Base-by-base conservation (phyloP, 2,329 filamentous ascomycete genomes). In the Huntiella savannae region DNA sequence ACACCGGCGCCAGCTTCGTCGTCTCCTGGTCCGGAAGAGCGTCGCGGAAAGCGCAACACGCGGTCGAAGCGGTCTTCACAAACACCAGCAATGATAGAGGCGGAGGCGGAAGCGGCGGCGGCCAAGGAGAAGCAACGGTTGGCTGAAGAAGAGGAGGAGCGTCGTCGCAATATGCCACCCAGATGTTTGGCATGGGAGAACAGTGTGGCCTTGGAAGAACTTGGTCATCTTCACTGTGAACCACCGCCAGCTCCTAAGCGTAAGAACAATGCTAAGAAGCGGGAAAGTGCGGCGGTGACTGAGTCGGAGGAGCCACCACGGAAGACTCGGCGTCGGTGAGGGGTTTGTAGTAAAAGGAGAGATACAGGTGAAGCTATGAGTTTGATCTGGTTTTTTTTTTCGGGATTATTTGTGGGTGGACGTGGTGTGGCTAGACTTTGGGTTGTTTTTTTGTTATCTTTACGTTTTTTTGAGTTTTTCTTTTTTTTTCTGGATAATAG, bases 171-270 rank as follows among this genome's bases (percentile, higher is more conserved):
- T 7, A 51, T 65, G 53, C 62, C 69, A 45, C 65, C 66, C 2
- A 63, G 70, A 19, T 75, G 71, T 54, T 58, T 70, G 44, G 59
- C 60, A 39, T 75, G 71, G 70, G 58, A 68, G 54, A 77, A 77
- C 51, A 70, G 66, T 17, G 73, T 68, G 57, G 72, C 70, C 4
- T 53, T 73, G 34, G 69, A 74, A 22, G 69, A 75, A 49, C 54
- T 73, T 13, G 73, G 73, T 1, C 71, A 76, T 49, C 56, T 75
- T 33, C 73, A 77, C 56, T 70, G 67, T 51, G 63, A 73, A 49
- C 64, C 68, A 28, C 69, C 67, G 1, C 66, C 67, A 4, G 62
- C 69, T 50, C 54, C 48, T 16, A 38, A 63, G 16, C 62, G 64
- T 52, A 75, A 74, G 59, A 64, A 67, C 51, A 63, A 61, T 22